These are phyloP conservation scores for Eutypa lata DNA, from an alignment of 2,329 filamentous ascomycete genomes.

Conservation along the genomic window DNA sequence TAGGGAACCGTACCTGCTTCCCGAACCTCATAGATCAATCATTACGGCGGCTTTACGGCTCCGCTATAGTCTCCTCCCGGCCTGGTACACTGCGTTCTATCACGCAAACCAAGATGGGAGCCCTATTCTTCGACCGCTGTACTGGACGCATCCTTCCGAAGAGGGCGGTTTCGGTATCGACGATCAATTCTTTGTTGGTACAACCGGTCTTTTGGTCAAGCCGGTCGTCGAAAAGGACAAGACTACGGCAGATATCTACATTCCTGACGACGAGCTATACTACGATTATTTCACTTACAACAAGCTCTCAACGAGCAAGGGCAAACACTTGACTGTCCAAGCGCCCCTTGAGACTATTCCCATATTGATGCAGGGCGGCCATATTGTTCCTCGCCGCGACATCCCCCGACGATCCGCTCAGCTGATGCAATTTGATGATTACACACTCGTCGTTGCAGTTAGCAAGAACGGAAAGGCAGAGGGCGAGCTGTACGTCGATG, in stretches of 20 bases:
- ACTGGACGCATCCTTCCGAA: constrained; percentile 84
- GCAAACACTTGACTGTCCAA: constrained; percentile 65
- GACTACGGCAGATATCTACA: constrained; percentile 72
- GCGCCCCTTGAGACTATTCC: constrained; percentile 86
- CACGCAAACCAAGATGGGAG: constrained; percentile 78
- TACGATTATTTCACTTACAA: constrained; percentile 95
- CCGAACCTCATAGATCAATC: constrained; percentile 81
- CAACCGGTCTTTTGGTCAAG: constrained; percentile 87
- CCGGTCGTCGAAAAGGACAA: constrained; percentile 79
- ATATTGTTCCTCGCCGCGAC: constrained; percentile 88
- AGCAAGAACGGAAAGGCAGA: constrained; percentile 65
- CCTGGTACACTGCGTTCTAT: constrained; percentile 97
- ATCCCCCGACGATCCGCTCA: constrained; percentile 79
- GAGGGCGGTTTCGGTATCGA: constrained; percentile 87
- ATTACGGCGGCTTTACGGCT: constrained; percentile 85
- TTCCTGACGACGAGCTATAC: constrained; percentile 85
- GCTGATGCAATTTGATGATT: constrained; percentile 92
- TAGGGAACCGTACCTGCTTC: constrained; percentile 85
- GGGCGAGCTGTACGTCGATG: constrained; percentile 85
- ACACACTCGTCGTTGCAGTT: constrained; percentile 81
- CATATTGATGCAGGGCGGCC: constrained; percentile 86
- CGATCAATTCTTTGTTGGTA: constrained; percentile 88
- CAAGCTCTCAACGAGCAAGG: constrained; percentile 64
- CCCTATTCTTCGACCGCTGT: constrained; percentile 88
- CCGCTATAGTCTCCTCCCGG: constrained; percentile 83